A percentile compares a stretch with the other conserved stretches of the same genome.
Evolutionary conservation across 2,329 filamentous ascomycete species (phyloP).

Genomic region (Nannizziopsis arthrosporioides): DNA sequence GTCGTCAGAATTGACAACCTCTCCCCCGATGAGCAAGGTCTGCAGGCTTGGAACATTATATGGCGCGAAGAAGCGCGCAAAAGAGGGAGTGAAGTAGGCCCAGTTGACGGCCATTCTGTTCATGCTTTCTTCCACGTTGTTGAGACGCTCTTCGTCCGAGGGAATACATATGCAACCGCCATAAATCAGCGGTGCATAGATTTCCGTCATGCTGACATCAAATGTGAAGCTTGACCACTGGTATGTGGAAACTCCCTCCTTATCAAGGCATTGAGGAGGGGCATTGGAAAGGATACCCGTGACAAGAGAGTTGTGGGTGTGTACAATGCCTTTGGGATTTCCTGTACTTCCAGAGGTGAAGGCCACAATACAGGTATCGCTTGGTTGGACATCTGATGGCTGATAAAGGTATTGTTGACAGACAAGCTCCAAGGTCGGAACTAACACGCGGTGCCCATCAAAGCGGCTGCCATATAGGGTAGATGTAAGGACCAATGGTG

Average conservation of each 20-base stretch:
- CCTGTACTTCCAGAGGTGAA: conserved; percentile 11
- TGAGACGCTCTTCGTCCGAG: conserved; percentile 31
- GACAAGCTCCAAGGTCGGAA: no score
- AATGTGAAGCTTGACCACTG: no score
- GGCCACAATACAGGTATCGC: conserved; percentile 25
- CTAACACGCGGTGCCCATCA: no score
- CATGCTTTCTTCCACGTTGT: conserved; percentile 36
- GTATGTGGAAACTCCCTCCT: no score
- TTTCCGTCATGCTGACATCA: conserved; percentile 29
- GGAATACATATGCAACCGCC: conserved; percentile 37
- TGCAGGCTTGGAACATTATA: conserved; percentile 29
- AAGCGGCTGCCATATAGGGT: no score
- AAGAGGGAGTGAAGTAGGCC: conserved; percentile 45
- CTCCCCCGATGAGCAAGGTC: conserved; percentile 25
- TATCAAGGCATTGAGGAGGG: no score
- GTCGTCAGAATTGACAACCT: conserved; percentile 23
- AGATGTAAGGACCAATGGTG: no score
- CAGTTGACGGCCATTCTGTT: conserved; percentile 37
- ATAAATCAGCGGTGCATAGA: conserved; percentile 22
- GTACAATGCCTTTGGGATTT: conserved; percentile 7
- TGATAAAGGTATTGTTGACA: no score
- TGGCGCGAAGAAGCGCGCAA: conserved; percentile 34
- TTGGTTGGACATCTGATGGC: conserved; percentile 26
- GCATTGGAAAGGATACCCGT: conserved; percentile 36
- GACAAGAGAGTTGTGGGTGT: background rate